A percentile compares a stretch with the other conserved stretches of the same genome.
These are phyloP conservation scores for Leptographium flavum DNA, from an alignment of 2,329 filamentous ascomycete species.

Conservation along the genomic window DNA sequence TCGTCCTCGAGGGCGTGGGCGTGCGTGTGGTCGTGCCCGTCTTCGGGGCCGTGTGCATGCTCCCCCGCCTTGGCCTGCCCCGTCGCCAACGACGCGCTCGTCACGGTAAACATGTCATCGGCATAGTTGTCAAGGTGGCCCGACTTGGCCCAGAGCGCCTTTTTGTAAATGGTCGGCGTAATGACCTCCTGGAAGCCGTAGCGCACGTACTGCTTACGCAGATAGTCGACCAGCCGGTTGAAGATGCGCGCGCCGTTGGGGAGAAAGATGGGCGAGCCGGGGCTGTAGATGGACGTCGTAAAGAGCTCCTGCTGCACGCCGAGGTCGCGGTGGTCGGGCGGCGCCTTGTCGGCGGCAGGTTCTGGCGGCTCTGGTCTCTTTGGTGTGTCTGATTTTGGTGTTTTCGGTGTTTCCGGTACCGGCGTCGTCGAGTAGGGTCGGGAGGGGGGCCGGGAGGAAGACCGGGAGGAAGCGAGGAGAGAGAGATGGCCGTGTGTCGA, in stretches of 20 bases:
- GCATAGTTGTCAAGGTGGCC: slow-evolving; percentile 84
- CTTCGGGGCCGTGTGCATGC: no score
- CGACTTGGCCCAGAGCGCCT: slow-evolving; percentile 70
- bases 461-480: no score
- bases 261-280: slow-evolving; percentile 73
- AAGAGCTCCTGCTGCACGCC: slow-evolving; percentile 61
- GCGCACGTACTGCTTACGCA: slow-evolving; percentile 68
- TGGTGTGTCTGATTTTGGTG: no score
- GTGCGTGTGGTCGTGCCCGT: not conserved
- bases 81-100: slow-evolving; percentile 31
- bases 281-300: slow-evolving; percentile 64
- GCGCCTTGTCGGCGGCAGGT: slow-evolving; percentile 8
- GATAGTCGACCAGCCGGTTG: slow-evolving; percentile 68
- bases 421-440: no score
- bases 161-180: slow-evolving; percentile 83
- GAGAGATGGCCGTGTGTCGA: no score
- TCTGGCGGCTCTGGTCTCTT: no score
- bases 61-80: slow-evolving; percentile 12
- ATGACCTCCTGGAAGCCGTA: slow-evolving; percentile 85
- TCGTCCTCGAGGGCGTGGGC: slow-evolving; percentile 34
- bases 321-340: slow-evolving; percentile 44
- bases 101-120: slow-evolving; percentile 83
- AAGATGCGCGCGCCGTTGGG: slow-evolving; percentile 72
- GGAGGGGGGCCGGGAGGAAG: no score
- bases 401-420: no score